Evolutionary conservation across 805 yeast genomes (phyloP), one percentile per base, ranked within the genome.

Genomic region (Metschnikowia santaceciliae): DNA sequence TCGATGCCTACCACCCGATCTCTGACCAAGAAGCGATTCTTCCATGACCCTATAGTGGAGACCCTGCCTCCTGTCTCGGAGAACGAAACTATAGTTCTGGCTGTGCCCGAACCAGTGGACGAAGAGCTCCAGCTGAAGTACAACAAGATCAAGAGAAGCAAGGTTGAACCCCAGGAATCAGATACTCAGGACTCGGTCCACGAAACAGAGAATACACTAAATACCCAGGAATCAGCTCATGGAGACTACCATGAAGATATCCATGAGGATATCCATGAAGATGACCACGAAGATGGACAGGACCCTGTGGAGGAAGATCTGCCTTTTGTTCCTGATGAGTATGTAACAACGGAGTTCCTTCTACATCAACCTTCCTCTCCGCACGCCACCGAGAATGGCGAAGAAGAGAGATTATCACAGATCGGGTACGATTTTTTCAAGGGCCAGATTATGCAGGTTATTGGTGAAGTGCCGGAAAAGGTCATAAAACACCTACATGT

Each of bases 381-480:
- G 10, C 7, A 13, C 17, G 36, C 36, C 36, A 6, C 36, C 36
- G 36, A n/a, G 10, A 34, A 34, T 34, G 17, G 10, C 17, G 42
- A 37, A 46, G 43, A 45, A 10, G 49, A 39, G 23, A 30, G 30
- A 22, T 14, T 54, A 5, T 52, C 54, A 30, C 55, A 54, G 37
- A 45, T 57, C 23, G 60, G 62, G 44, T 56, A 42, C 35, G 57
- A 57, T 6, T 48, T 57, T 5, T 59, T 59, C 44, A 38, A 39
- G 19, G 49, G 54, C 46, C 60, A 59, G 52, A 47, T 57, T 39
- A 15, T 8, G 32, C 47, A 53, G 3, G 52, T 59, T 32, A 46
- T 57, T 6, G 61, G 61, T 32, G 44, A 47, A 36, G 54, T 50
- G 42, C 42, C 55, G 4, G 42, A 33, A 13, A 11, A 14, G 6